phyloP scores from a whole-genome alignment of 1,284 basidiomycete genomes.

The Hortiboletus rubellus region DNA sequence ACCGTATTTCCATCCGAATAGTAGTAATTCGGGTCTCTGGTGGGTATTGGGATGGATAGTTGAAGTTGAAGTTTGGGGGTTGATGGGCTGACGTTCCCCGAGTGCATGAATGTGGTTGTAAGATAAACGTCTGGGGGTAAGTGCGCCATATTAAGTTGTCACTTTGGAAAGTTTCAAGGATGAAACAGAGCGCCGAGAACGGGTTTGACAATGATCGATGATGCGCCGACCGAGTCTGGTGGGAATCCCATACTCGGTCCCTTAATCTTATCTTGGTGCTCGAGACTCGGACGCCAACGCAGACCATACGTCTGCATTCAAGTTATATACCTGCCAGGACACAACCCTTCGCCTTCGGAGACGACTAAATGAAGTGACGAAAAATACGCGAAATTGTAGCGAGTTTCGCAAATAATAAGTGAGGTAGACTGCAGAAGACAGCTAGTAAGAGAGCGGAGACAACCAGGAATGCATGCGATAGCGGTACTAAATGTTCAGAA shows the following conservation, averaged over 20 bases:
- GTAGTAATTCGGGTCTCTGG: constrained; percentile 32
- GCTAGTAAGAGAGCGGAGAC: constrained; percentile 19
- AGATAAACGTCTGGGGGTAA: constrained; percentile 35
- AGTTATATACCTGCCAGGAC: constrained; percentile 9
- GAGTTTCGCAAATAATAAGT: constrained; percentile 10
- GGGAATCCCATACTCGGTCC: constrained; percentile 17
- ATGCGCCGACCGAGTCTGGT: constrained; percentile 13
- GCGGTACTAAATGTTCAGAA: constrained; percentile 11
- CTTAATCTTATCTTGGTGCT: neutral
- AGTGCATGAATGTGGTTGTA: constrained; percentile 36
- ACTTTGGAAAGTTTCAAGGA: constrained; percentile 8
- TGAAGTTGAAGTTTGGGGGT: constrained; percentile 37
- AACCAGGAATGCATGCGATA: constrained; percentile 23
- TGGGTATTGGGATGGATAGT: constrained; percentile 35
- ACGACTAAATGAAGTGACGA: constrained; percentile 5
- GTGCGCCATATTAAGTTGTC: constrained; percentile 26
- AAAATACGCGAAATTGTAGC: constrained; percentile 9
- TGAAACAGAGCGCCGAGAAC: constrained; percentile 2
- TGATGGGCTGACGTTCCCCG: constrained; percentile 32
- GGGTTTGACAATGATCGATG: neutral
- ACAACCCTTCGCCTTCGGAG: constrained; percentile 1
- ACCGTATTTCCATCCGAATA: constrained; percentile 48
- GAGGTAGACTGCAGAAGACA: constrained; percentile 9
- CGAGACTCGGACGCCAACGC: too few relatives aligned
- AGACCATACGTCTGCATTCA: constrained; percentile 14